A percentile compares a stretch with the other conserved stretches of the same genome.
Evolutionary conservation across 192 early-diverging fungal genomes (phyloP).

Genomic region (Ambispora gerdemannii): DNA sequence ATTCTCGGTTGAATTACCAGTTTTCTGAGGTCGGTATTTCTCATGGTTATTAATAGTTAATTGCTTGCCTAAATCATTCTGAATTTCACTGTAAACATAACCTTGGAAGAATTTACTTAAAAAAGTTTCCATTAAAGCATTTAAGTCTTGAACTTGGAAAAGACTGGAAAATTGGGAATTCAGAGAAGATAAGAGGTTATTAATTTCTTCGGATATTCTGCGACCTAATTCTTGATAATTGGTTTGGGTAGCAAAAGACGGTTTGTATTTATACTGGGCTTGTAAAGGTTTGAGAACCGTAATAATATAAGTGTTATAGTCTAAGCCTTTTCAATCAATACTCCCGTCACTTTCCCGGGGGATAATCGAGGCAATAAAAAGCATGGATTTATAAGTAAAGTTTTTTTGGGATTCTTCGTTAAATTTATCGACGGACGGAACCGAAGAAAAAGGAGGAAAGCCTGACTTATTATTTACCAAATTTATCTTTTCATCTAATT

Average conservation of each 20-base stretch:
- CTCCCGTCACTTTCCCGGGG: not conserved
- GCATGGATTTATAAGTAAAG: not conserved
- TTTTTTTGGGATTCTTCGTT: constrained; percentile 1
- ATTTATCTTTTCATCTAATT: not conserved
- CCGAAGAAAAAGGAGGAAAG: not conserved
- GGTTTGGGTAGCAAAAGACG: not conserved
- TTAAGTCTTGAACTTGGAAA: not conserved
- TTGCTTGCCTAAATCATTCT: not conserved
- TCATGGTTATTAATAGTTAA: not conserved
- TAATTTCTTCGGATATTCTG: not conserved
- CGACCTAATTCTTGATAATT: not conserved
- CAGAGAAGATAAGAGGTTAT: not conserved
- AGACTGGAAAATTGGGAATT: not conserved
- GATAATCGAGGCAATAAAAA: not conserved
- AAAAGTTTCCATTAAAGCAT: constrained; percentile 1
- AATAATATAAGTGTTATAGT: constrained; percentile 1
- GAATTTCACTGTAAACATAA: constrained; percentile 2
- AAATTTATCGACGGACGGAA: not conserved
- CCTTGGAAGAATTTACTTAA: not conserved
- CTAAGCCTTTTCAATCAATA: constrained; percentile 2
- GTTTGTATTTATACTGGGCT: not conserved
- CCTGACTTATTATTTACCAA: not conserved
- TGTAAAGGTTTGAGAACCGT: constrained; percentile 2
- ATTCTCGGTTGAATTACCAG: not conserved
- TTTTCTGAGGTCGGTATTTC: not conserved